Conservation (phyloP, 2,329 filamentous ascomycete genomes). For the Penicillium sp. region DNA sequence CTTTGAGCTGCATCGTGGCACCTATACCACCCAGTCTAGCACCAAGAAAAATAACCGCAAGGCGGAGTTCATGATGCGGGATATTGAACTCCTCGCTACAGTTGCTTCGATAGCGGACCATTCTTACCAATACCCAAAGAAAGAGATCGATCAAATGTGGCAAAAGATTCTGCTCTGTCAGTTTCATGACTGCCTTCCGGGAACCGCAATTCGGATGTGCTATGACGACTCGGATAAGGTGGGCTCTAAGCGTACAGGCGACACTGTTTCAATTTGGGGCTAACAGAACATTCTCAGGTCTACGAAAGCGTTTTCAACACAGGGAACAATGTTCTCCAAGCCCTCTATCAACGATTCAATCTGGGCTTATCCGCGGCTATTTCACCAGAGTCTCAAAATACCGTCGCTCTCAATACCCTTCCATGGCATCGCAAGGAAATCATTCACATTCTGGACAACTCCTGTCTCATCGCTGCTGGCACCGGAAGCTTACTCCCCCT, state of each 20-base stretch:
- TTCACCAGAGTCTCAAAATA: slow-evolving; percentile 33
- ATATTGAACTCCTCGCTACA: slow-evolving; percentile 85
- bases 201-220: slow-evolving; percentile 95
- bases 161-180: slow-evolving; percentile 88
- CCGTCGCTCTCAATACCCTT: slow-evolving; percentile 77
- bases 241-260: not conserved
- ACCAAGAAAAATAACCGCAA: slow-evolving; percentile 94
- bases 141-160: slow-evolving; percentile 95
- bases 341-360: slow-evolving; percentile 44
- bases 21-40: slow-evolving; percentile 95
- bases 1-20: slow-evolving; percentile 95
- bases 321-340: slow-evolving; percentile 68
- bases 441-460: slow-evolving; percentile 58
- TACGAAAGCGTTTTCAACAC: slow-evolving; percentile 81
- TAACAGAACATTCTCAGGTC: slow-evolving; percentile 51
- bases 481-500: slow-evolving; percentile 42
- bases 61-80: slow-evolving; percentile 79
- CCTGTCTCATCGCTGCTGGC: slow-evolving; percentile 17
- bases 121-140: slow-evolving; percentile 86
- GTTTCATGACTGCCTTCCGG: slow-evolving; percentile 96
- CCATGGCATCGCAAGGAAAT: slow-evolving; percentile 81
- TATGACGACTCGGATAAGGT: slow-evolving; percentile 83
- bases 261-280: not conserved
- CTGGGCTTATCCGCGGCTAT: slow-evolving; percentile 60
- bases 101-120: slow-evolving; percentile 70